Evolutionary conservation across 768 basidiomycete genomes (phyloP), one percentile per base, ranked within the genome.

Genomic region (Exsudoporus frostii): DNA sequence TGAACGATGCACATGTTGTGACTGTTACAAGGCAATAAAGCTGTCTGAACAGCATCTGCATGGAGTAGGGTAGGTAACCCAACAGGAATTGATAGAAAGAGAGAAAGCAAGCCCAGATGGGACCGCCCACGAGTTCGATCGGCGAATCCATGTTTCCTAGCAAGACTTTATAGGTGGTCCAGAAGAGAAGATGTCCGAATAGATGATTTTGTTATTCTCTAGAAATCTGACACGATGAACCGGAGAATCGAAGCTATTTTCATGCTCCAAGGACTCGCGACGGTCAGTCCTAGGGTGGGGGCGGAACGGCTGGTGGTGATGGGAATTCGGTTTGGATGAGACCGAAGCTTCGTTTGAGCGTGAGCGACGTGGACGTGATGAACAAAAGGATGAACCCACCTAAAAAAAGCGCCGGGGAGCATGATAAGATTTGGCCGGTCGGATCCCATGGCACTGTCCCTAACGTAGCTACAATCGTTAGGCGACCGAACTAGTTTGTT

Each of bases 81-180:
- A 30, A 56, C 22, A 71, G 42, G 7, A 56, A 50, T 29, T 43
- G 47, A 33, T 20, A 57, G 11, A 52, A 5, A 5, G 47, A 51
- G 29, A 65, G 20, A 33, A 60, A 38, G 37, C 29, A 54, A 3
- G 59, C 43, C 65, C 62, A 60, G 29, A 62, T 8, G 36, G 24
- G 55, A 29, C 53, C 57, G 37, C 59, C 60, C 4, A 68, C 37
- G 13, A 60, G 51, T 19, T 51, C 55, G 15, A 61, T 11, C 4
- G 44, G 61, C 22, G 47, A 53, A 48, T 70, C 59, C 68, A 70
- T 68, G 42, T 45, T 46, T 44, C n/a, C 19, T 24, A 20, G 33
- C 7, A 19, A n/a, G 51, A 44, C 9, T 27, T 54, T 37, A 43
- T 36, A 42, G 14, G 37, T 41, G 17, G 3, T 40, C 15, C 20